A percentile compares a stretch with the other conserved stretches of the same genome.
phyloP scores from a whole-genome alignment of 1,284 basidiomycete genomes.

The Takashimella koratensis region DNA sequence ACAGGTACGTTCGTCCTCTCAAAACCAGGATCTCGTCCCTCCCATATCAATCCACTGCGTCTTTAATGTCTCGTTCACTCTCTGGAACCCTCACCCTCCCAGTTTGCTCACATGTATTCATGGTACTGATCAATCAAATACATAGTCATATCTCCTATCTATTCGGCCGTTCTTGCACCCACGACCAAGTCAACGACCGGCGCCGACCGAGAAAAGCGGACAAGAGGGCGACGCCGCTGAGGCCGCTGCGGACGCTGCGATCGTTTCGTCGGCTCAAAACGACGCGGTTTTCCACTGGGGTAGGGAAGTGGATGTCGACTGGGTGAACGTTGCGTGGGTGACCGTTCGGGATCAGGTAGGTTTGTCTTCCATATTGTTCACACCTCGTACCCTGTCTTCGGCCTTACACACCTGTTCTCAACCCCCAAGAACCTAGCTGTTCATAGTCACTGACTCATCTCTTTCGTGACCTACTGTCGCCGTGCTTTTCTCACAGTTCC shows the following conservation, averaged over 20 bases:
- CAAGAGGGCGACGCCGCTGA: too few species aligned
- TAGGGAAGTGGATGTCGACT: constrained; percentile 38
- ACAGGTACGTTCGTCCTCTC: constrained; percentile 31
- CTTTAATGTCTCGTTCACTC: too few species aligned
- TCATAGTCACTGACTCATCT: not conserved
- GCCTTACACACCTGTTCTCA: not conserved
- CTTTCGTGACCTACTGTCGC: not conserved
- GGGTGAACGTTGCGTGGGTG: constrained; percentile 38
- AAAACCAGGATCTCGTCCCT: too few species aligned
- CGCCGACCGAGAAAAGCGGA: too few species aligned
- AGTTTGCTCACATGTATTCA: too few species aligned
- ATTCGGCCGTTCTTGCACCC: constrained; percentile 38
- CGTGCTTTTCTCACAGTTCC: constrained; percentile 12
- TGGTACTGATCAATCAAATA: too few species aligned
- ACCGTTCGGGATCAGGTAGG: constrained; percentile 48
- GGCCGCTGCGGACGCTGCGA: too few species aligned
- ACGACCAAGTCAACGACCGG: constrained; percentile 12
- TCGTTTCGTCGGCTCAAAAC: constrained; percentile 27
- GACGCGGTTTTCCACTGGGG: constrained; percentile 44
- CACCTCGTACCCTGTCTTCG: not conserved
- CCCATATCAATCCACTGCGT: too few species aligned
- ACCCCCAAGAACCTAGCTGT: not conserved
- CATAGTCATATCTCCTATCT: constrained; percentile 41
- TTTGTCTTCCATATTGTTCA: not conserved
- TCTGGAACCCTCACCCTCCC: too few species aligned